Evolutionary conservation across 768 basidiomycete genomes (phyloP).

Genomic region (Butyriboletus loyo): DNA sequence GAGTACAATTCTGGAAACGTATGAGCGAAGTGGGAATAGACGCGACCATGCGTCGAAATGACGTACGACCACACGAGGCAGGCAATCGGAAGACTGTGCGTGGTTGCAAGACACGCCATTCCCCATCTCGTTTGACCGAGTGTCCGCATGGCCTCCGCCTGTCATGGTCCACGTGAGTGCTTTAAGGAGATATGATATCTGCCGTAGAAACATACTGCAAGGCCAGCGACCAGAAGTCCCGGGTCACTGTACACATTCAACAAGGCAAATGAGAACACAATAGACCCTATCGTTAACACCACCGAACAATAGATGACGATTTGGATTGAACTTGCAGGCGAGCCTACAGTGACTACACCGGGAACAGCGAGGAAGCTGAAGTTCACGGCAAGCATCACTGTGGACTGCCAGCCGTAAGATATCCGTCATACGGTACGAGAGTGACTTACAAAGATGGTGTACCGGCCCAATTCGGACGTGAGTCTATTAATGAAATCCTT

Average conservation of each 20-base stretch:
- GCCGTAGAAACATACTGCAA: conserved; percentile 5
- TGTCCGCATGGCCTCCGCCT: conserved; percentile 3
- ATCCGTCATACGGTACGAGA: background rate
- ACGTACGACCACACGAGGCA: conserved; percentile 18
- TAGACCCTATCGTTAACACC: conserved; percentile 11
- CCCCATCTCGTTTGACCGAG: conserved; percentile 5
- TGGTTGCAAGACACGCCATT: conserved; percentile 11
- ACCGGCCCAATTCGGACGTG: conserved; percentile 4
- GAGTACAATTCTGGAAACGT: conserved; percentile 6
- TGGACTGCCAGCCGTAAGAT: conserved; percentile 7
- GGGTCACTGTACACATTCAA: conserved; percentile 14
- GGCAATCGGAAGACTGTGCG: conserved; percentile 16
- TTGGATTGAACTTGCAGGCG: background rate
- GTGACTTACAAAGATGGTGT: conserved; percentile 9
- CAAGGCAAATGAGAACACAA: conserved; percentile 13
- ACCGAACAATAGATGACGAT: conserved; percentile 14
- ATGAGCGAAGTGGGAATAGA: background rate
- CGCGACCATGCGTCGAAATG: background rate
- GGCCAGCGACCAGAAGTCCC: background rate
- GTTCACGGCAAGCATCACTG: conserved; percentile 17
- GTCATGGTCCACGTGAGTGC: background rate
- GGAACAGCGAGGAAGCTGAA: conserved; percentile 17
- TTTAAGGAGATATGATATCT: too few species aligned
- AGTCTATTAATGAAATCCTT: conserved; percentile 10
- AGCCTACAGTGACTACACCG: background rate